Evolutionary conservation across 2,329 filamentous ascomycete species (phyloP), one percentile per base, ranked within the genome.

Genomic region (Claviceps fusiformis): DNA sequence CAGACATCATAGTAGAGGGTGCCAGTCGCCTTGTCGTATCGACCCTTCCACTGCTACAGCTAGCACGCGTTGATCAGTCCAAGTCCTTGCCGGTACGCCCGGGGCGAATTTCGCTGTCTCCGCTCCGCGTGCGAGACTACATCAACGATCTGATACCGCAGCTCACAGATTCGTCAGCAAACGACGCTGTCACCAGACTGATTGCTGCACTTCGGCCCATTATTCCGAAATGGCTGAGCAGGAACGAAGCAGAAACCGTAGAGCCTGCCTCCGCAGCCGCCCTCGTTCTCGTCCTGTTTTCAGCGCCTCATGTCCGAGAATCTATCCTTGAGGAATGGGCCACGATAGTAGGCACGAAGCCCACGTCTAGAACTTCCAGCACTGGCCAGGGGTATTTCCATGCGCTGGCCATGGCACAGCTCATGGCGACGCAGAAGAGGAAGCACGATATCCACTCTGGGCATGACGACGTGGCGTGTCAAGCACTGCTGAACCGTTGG

Each of bases 1-100:
- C 81, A 0, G 85, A 87, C 56, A 72, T 87, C 27, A 74, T 86
- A 4, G 80, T 81, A 31, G 82, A 86, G 61, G 80, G 81, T 0
- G 74, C 75, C 15, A 77, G 80, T 60, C 73, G 71, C n/a, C 71
- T 88, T 1, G 71, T 85, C 11, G 71, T 79, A 7, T 75, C 82
- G 5, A 66, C 71, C 0, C 67, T 75, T 10, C 78, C 79, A 0
- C 54, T 77, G 1, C 62, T 81, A 2, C 71, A 79, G 55, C 61
- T 69, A n/a, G 63, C 64, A 3, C 54, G 67, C 3, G 55, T 69
- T 0, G 57, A 59, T 3, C 47, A 52, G 5, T 54, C 58, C 3
- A 49, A n/a, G 39, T n/a, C 48, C 8, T 47, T 59, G 33, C 13
- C 46, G 2, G 41, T 64, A 7, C 37, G 58, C 6, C 57, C 62